Evolutionary conservation across 108 stramenopile species (phyloP).

Genomic region (Nitzschia sp.): DNA sequence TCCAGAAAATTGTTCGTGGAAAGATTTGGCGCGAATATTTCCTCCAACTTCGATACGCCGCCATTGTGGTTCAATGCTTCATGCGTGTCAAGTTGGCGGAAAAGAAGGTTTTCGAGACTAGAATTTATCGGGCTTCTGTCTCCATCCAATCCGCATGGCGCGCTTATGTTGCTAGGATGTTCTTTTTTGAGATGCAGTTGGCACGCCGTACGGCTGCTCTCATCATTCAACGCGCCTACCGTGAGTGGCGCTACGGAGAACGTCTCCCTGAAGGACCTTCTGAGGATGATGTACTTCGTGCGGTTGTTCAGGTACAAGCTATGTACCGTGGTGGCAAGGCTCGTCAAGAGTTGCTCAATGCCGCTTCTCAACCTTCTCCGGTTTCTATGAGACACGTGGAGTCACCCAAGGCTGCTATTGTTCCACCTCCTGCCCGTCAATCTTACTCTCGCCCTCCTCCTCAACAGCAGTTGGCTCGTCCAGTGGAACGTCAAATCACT

Average conservation of each 20-base stretch:
- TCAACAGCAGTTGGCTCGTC: not conserved
- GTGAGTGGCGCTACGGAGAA: slow-evolving; percentile 19
- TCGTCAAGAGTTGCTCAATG: slow-evolving; percentile 8
- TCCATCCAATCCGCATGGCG: slow-evolving; percentile 65
- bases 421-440: not conserved
- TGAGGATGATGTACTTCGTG: slow-evolving; percentile 41
- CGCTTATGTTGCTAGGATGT: slow-evolving; percentile 40
- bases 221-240: slow-evolving; percentile 50
- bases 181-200: slow-evolving; percentile 50
- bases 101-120: slow-evolving; percentile 10
- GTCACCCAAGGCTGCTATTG: slow-evolving; percentile 10
- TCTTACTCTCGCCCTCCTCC: not conserved
- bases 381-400: slow-evolving; percentile 5
- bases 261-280: slow-evolving; percentile 13
- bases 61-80: slow-evolving; percentile 74
- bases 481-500: slow-evolving; percentile 23
- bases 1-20: slow-evolving; percentile 74
- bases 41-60: slow-evolving; percentile 47
- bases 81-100: slow-evolving; percentile 52
- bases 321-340: slow-evolving; percentile 42
- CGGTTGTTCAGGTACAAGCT: slow-evolving; percentile 45
- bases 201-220: slow-evolving; percentile 42
- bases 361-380: slow-evolving; percentile 2
- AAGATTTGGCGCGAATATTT: slow-evolving; percentile 51
- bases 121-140: slow-evolving; percentile 36